These are phyloP conservation scores for Phallus indusiatus DNA, from an alignment of 768 basidiomycete genomes.

Conservation along the genomic window DNA sequence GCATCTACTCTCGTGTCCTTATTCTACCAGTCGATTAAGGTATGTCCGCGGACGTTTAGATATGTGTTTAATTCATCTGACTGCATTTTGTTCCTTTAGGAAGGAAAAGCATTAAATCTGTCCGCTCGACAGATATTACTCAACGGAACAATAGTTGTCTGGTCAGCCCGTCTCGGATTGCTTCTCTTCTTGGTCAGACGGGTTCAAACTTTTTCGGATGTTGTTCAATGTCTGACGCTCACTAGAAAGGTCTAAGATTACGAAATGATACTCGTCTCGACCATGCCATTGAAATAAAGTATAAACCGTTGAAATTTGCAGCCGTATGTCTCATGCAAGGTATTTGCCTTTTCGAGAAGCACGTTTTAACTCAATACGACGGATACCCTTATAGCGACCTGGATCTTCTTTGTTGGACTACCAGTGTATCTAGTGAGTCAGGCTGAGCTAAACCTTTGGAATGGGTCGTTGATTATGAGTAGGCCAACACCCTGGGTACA, in stretches of 20 bases:
- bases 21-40: slow-evolving; percentile 47
- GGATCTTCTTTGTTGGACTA: slow-evolving; percentile 59
- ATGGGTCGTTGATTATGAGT: background rate
- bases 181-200: slow-evolving; percentile 44
- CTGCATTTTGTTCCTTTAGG: background rate
- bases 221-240: too few relatives aligned
- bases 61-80: background rate
- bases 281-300: slow-evolving; percentile 44
- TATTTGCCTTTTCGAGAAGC: slow-evolving; percentile 13
- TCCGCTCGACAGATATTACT: slow-evolving; percentile 54
- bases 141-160: slow-evolving; percentile 46
- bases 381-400: slow-evolving; percentile 35
- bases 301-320: slow-evolving; percentile 38
- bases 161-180: slow-evolving; percentile 52
- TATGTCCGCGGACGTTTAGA: background rate
- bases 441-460: background rate
- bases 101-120: slow-evolving; percentile 15
- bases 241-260: slow-evolving; percentile 36
- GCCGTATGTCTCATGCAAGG: slow-evolving; percentile 56
- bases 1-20: slow-evolving; percentile 50
- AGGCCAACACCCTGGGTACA: slow-evolving; percentile 44
- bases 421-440: slow-evolving; percentile 48
- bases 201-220: too few relatives aligned
- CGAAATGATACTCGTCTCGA: slow-evolving; percentile 63
- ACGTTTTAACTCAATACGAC: slow-evolving; percentile 14